Base-by-base conservation (phyloP, 2,329 filamentous ascomycete species). In the Incumbomyces lentus region DNA sequence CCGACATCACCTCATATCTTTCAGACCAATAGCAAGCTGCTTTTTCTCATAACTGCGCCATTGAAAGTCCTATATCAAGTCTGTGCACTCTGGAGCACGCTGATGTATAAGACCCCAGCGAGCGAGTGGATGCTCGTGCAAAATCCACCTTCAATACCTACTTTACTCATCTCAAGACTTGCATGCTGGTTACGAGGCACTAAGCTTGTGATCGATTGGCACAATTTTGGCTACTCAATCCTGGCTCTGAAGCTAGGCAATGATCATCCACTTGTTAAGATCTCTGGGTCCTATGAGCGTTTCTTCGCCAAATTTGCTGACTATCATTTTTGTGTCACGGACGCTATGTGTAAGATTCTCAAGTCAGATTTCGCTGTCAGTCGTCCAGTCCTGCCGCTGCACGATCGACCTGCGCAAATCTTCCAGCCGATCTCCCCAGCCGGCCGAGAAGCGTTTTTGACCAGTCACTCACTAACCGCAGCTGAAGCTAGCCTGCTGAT, bases 171-270 rank as follows among this genome's bases (percentile, higher is more conserved):
- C 32, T 84, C 86, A 13, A 72, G 81, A 17, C 51, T 89, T 2
- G 73, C 86, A 40, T 86, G 85, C 58, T 76, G 81, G 55, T 64
- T 94, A 42, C 82, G 92, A 41, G 82, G 86, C 56, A 94, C 86
- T 33, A 78, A 78, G 47, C 75, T 98, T 3, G 74, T 96, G 50
- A 84, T 96, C 46, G 92, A 98, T 69, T 98, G 92, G 92, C 92
- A 98, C 70, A 98, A 98, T 66, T 96, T 95, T 65, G 92, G 90
- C 56, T 95, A 90, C 73, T 90, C 87, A 7, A 94, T 98, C 57
- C 78, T 98, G 2, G 84, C 75, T 1, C 64, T 83, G 40, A 82
- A 81, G 51, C 68, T 84, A 1, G 77, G 79, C 1, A 53, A 67
- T 1, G 64, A 61, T 5, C 86, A 93, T 59, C 83, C 82, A 0